Evolutionary conservation across 2,329 filamentous ascomycete species (phyloP).

Genomic region (Hypoxylon sp.): DNA sequence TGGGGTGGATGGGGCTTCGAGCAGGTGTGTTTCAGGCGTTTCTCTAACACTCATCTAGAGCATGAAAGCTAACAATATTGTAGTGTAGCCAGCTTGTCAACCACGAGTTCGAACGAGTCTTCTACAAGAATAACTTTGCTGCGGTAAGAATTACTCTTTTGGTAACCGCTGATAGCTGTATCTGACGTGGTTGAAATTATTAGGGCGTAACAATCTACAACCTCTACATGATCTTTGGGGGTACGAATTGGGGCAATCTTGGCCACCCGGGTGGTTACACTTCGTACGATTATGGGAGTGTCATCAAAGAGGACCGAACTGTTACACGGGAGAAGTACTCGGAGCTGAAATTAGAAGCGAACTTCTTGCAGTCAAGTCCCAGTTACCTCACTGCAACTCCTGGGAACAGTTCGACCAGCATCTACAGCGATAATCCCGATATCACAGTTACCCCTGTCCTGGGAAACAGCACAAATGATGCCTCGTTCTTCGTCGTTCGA

Average conservation of each 20-base stretch:
- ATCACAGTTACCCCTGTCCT: conserved; percentile 74
- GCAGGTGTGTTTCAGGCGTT: conserved; percentile 20
- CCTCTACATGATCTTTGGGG: conserved; percentile 72
- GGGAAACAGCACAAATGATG: conserved; percentile 62
- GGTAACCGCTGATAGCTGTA: background rate
- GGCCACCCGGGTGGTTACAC: conserved; percentile 78
- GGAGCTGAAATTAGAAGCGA: conserved; percentile 81
- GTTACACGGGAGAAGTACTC: conserved; percentile 83
- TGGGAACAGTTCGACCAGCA: conserved; percentile 64
- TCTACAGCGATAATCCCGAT: conserved; percentile 65
- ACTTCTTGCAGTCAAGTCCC: conserved; percentile 80
- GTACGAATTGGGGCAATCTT: conserved; percentile 88
- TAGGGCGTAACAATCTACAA: conserved; percentile 76
- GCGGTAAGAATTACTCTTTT: conserved; percentile 54
- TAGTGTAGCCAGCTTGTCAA: conserved; percentile 76
- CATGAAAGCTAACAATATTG: conserved; percentile 52
- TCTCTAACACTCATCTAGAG: background rate
- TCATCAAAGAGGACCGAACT: conserved; percentile 78
- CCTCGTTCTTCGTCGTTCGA: conserved; percentile 75
- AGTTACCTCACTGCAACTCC: conserved; percentile 75
- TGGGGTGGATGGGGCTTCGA: conserved; percentile 81
- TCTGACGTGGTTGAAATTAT: background rate
- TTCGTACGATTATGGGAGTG: conserved; percentile 69
- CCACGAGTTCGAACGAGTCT: conserved; percentile 81
- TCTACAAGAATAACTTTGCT: conserved; percentile 82